Conservation (phyloP, 164 flowering plant genomes). For the Houttuynia cordata region DNA sequence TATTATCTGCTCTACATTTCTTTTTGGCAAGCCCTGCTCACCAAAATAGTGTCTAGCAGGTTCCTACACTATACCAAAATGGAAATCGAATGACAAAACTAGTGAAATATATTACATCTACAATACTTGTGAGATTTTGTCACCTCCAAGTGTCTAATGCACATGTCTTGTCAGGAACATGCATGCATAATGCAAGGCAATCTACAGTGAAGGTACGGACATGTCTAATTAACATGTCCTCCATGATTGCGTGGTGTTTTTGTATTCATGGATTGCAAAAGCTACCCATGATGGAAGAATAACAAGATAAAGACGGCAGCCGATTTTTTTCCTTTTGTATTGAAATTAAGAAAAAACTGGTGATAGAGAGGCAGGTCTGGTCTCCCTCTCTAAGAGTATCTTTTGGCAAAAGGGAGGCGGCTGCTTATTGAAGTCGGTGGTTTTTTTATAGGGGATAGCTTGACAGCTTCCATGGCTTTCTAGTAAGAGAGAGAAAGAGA, state of each 20-base stretch:
- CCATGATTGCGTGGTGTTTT: neutral
- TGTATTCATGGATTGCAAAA: conserved; percentile 9
- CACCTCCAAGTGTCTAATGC: no score
- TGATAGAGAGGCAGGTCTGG: conserved; percentile 3
- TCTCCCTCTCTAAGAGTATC: conserved; percentile 7
- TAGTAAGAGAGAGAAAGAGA: conserved; percentile 10
- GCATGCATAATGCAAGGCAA: neutral
- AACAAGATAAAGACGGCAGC: conserved; percentile 6
- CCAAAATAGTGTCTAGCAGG: no score
- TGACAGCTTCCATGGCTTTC: conserved; percentile 5
- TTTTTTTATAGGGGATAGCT: conserved; percentile 7
- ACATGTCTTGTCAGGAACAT: no score
- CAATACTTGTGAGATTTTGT: no score
- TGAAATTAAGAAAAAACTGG: neutral
- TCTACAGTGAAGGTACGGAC: neutral
- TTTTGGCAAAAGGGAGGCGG: conserved; percentile 28
- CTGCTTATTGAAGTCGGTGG: conserved; percentile 19
- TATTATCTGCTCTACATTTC: neutral
- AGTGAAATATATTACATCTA: no score
- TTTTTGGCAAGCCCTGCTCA: no score
- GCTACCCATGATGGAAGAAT: conserved; percentile 19
- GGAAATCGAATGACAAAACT: no score
- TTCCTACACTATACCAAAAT: no score
- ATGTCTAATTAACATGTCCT: neutral
- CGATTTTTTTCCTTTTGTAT: neutral